phyloP scores from a whole-genome alignment of 106 monocot species.

The Gastrodia elata region DNA sequence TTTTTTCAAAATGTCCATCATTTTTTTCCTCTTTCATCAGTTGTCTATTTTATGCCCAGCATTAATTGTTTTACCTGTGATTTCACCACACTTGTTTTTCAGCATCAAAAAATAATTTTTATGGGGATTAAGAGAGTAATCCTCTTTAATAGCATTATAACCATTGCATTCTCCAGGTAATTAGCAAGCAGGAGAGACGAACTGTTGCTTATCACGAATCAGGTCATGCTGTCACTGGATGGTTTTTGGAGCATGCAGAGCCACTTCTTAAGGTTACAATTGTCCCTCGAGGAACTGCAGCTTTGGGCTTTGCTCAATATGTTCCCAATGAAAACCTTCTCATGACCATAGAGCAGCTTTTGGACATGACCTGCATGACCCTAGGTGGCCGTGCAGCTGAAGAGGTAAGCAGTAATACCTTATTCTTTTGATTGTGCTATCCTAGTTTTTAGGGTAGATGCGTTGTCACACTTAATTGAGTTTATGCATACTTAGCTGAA shows the following conservation, averaged over 20 bases:
- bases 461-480: not conserved
- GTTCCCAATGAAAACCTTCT: slow-evolving; percentile 84
- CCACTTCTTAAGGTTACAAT: slow-evolving; percentile 90
- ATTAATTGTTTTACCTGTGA: not conserved
- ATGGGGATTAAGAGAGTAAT: not conserved
- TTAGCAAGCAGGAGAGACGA: slow-evolving; percentile 70
- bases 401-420: slow-evolving; percentile 46
- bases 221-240: slow-evolving; percentile 84
- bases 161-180: slow-evolving; percentile 38
- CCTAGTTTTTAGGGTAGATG: not conserved
- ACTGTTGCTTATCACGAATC: slow-evolving; percentile 94
- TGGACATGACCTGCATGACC: slow-evolving; percentile 96
- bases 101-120: not conserved
- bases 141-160: not conserved
- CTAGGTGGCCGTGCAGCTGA: slow-evolving; percentile 88
- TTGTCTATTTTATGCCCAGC: not conserved
- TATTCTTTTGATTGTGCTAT: not conserved
- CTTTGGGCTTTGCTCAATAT: slow-evolving; percentile 89
- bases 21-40: not conserved
- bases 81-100: not conserved
- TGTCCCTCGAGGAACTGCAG: slow-evolving; percentile 84
- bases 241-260: slow-evolving; percentile 94
- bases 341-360: slow-evolving; percentile 86
- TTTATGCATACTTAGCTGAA: not conserved
- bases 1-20: not conserved